Conservation (phyloP, 352 stramenopile species). For the Phytophthora europaea region DNA sequence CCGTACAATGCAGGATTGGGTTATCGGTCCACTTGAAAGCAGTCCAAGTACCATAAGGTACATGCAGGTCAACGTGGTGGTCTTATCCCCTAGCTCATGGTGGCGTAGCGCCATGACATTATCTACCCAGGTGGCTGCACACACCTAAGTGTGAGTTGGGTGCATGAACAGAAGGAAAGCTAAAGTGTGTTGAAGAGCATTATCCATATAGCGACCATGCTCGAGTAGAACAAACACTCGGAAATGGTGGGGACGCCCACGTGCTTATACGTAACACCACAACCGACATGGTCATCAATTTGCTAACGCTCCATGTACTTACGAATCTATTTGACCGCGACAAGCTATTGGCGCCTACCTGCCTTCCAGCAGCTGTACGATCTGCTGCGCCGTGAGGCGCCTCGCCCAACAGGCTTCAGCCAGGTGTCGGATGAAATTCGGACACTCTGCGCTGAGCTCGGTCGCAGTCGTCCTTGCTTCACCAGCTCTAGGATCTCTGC, state of each 20-base stretch:
- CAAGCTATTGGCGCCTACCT: constrained; percentile 6
- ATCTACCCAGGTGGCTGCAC: constrained; percentile 1
- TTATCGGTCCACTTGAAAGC: background rate
- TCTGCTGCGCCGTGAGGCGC: constrained; percentile 44
- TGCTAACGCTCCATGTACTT: too few relatives aligned
- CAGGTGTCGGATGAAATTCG: constrained; percentile 48
- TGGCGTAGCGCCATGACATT: background rate
- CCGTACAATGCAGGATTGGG: constrained; percentile 20
- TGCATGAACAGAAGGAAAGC: too few relatives aligned
- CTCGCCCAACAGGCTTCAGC: constrained; percentile 43
- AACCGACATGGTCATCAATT: background rate
- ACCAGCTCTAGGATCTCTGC: constrained; percentile 18
- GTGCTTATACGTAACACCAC: background rate
- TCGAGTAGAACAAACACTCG: background rate
- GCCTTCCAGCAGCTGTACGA: constrained; percentile 56
- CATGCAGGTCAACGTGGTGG: constrained; percentile 10
- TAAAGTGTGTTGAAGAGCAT: too few relatives aligned
- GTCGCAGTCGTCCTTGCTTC: constrained; percentile 41
- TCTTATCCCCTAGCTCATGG: constrained; percentile 38
- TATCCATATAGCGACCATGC: too few relatives aligned
- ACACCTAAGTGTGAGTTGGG: background rate
- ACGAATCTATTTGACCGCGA: background rate
- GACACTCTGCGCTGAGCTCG: constrained; percentile 50
- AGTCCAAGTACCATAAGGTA: constrained; percentile 25
- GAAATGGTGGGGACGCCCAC: background rate